These are phyloP conservation scores for Aspergillus mulundensis DNA, from an alignment of 495 filamentous ascomycete species.

Conservation along the genomic window DNA sequence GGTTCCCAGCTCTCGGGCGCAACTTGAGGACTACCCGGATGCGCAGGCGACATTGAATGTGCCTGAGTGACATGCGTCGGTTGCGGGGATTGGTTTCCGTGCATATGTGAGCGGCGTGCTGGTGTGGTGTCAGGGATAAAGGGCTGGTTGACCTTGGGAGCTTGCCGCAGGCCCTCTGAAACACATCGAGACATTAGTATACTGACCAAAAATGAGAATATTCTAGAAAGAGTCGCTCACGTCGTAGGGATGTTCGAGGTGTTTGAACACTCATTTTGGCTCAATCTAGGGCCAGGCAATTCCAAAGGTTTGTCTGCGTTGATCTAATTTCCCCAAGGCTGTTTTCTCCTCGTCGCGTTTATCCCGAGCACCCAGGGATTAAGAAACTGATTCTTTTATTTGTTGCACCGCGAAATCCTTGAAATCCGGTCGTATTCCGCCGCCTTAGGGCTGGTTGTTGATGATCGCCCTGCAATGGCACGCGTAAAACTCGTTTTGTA, in stretches of 20 bases:
- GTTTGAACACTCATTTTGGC: constrained; percentile 24
- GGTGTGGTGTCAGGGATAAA: constrained; percentile 45
- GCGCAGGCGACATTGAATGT: constrained; percentile 29
- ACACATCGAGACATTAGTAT: constrained; percentile 16
- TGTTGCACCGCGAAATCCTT: background rate
- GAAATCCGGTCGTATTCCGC: background rate
- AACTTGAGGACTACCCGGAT: constrained; percentile 27
- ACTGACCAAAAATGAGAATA: background rate
- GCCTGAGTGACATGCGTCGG: constrained; percentile 24
- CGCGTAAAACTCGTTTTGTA: background rate
- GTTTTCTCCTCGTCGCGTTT: constrained; percentile 6
- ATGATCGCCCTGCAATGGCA: constrained; percentile 2
- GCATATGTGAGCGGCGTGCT: constrained; percentile 34
- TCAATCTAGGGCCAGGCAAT: background rate
- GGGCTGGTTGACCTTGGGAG: constrained; percentile 45
- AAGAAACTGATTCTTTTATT: background rate
- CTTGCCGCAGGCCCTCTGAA: constrained; percentile 46
- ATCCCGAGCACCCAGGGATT: background rate
- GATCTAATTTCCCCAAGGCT: no score
- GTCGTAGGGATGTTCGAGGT: constrained; percentile 27
- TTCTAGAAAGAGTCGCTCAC: constrained; percentile 12
- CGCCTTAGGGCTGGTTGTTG: background rate
- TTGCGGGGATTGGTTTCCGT: constrained; percentile 35
- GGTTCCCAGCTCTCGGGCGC: constrained; percentile 36
- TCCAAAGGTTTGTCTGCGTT: background rate